Percentiles rank a stretch among this genome's conserved stretches.
These are phyloP conservation scores for Micromonas commoda DNA, from an alignment of 139 green algal genomes.

Conservation along the genomic window DNA sequence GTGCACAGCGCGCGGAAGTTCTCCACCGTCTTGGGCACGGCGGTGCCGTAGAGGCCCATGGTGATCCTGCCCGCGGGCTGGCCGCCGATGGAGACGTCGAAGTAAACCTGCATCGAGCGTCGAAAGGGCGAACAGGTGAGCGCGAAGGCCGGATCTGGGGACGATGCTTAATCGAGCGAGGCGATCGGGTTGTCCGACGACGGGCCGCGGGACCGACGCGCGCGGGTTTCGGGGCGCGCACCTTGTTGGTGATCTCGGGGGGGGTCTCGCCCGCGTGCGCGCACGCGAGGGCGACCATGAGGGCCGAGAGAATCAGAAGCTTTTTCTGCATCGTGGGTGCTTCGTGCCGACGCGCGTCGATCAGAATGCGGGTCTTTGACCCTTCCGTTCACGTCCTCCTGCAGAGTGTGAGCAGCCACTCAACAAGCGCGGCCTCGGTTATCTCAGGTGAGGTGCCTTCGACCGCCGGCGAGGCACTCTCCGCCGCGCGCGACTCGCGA, in stretches of 20 bases:
- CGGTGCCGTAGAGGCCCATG: conserved; percentile 71
- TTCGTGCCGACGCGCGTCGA: too few relatives aligned
- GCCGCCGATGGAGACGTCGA: conserved; percentile 77
- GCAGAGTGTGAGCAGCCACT: too few relatives aligned
- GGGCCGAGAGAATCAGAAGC: background rate
- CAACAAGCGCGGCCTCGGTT: too few relatives aligned
- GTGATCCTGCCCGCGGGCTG: conserved; percentile 69
- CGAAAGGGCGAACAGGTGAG: too few relatives aligned
- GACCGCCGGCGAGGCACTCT: too few relatives aligned
- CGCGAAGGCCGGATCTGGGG: too few relatives aligned
- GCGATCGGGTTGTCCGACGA: background rate
- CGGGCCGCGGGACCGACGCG: background rate
- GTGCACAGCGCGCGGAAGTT: conserved; percentile 91
- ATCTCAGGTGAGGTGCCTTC: too few relatives aligned
- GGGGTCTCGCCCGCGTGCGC: background rate
- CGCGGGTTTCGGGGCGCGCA: too few relatives aligned
- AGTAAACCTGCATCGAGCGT: conserved; percentile 56
- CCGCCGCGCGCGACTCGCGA: too few relatives aligned
- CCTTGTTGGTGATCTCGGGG: conserved; percentile 37
- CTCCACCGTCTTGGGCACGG: conserved; percentile 63
- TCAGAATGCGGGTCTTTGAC: too few relatives aligned
- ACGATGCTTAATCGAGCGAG: too few relatives aligned
- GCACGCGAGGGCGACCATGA: background rate
- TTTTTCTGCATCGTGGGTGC: background rate
- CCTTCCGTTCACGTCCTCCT: too few relatives aligned